Evolutionary conservation across 2,329 filamentous ascomycete species (phyloP).

Genomic region (Didymella exigua): DNA sequence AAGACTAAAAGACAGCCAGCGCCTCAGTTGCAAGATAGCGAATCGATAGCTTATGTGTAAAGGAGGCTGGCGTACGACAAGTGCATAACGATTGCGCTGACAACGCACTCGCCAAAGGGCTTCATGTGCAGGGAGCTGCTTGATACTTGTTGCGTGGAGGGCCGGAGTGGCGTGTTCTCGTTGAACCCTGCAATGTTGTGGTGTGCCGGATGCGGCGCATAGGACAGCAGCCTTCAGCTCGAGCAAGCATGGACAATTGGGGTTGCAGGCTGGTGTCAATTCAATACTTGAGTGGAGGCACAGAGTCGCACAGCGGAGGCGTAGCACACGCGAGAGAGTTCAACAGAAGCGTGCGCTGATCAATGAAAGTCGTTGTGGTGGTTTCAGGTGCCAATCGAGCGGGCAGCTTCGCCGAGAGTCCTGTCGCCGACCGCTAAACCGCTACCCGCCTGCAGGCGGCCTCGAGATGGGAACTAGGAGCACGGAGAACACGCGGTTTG

Average conservation of each 20-base stretch:
- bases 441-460: slow-evolving; percentile 22
- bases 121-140: slow-evolving; percentile 5
- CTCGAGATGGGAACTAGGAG: slow-evolving; percentile 16
- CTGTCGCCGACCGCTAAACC: slow-evolving; percentile 19
- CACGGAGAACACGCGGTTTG: slow-evolving; percentile 2
- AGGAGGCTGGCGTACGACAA: neutral
- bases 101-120: slow-evolving; percentile 10
- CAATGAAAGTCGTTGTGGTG: slow-evolving; percentile 18
- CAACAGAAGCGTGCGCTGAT: slow-evolving; percentile 38
- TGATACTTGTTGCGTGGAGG: slow-evolving; percentile 4
- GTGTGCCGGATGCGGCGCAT: slow-evolving; percentile 8
- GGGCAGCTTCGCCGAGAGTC: slow-evolving; percentile 31
- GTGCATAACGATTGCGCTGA: slow-evolving; percentile 2
- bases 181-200: slow-evolving; percentile 7
- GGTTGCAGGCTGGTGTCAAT: slow-evolving; percentile 20
- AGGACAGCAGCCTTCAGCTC: slow-evolving; percentile 3
- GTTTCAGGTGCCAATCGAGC: slow-evolving; percentile 42
- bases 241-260: slow-evolving; percentile 13
- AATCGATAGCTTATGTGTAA: neutral
- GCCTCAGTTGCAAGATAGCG: neutral
- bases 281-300: slow-evolving; percentile 20
- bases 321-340: slow-evolving; percentile 39
- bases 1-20: neutral
- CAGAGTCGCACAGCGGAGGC: slow-evolving; percentile 28
- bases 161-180: slow-evolving; percentile 1